Evolutionary conservation across 1,284 basidiomycete species (phyloP), one percentile per base, ranked within the genome.

Genomic region (Entoloma clypeatum): DNA sequence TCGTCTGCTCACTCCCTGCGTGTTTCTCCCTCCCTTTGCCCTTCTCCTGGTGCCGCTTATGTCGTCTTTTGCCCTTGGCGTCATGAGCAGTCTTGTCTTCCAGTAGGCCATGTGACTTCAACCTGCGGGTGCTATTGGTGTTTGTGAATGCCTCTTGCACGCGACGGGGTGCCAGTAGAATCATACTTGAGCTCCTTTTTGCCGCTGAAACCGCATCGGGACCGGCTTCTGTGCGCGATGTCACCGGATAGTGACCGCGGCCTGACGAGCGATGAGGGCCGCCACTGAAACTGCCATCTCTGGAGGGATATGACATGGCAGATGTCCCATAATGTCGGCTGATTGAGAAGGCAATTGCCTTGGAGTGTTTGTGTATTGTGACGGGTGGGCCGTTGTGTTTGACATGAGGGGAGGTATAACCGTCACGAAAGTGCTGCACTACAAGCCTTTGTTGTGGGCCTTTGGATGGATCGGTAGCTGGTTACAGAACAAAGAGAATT

Each of bases 111-210:
- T 87, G 77, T 0, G 79, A 74, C 48, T 74, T 76, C 23, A 88
- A 67, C 54, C 77, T 77, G 35, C 75, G 71, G 5, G 83, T 86
- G 9, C 83, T 84, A 29, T 73, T 77, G n/a, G 85, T 88, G 53
- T 76, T 86, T 11, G 86, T 88, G 52, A 79, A 89, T 21, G 81
- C 77, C 53, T 78, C 75, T 53, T 88, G 85, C 5, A 88, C 86
- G 44, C 72, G 74, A 54, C 76, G 75, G 18, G 81, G 76, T 7
- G 81, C 85, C 10, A 88, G 64, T 47, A 88, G 62, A 34, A 87
- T 80, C 65, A 72, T 72, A 23, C 51, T 57, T 9, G 59, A 59
- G 4, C 56, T 50, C 50, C 60, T 62, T 45, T 59, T 60, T 19
- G 53, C 53, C 9, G 46, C 47, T 8, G 52, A 46, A 5, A 45